These are phyloP conservation scores for Colletotrichum chrysophilum DNA, from an alignment of 2,329 filamentous ascomycete species.

Conservation along the genomic window DNA sequence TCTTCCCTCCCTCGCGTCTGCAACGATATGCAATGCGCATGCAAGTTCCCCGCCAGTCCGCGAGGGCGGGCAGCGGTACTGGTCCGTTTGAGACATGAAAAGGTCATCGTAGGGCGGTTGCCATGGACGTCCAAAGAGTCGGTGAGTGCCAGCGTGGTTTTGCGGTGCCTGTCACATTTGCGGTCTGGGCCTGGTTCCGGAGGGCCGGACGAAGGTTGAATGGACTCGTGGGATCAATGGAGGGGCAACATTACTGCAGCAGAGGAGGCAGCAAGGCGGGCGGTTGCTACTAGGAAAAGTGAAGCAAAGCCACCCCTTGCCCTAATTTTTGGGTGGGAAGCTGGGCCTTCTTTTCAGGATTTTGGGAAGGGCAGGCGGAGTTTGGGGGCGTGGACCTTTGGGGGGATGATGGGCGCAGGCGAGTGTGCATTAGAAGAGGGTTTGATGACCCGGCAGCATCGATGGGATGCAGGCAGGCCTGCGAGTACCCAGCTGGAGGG, in stretches of 20 bases:
- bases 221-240: background rate
- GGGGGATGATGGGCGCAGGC: background rate
- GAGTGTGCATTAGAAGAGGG: background rate
- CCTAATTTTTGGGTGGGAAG: constrained; percentile 17
- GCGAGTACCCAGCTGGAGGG: background rate
- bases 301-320: background rate
- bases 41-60: constrained; percentile 20
- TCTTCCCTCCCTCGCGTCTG: constrained; percentile 12
- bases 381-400: background rate
- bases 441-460: constrained; percentile 7
- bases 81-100: background rate
- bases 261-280: background rate
- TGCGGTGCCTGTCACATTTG: constrained; percentile 19
- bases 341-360: background rate
- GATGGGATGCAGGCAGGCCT: constrained; percentile 1
- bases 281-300: background rate
- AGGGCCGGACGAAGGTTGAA: background rate
- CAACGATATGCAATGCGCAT: constrained; percentile 20
- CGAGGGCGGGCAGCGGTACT: background rate
- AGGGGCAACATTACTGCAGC: background rate
- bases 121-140: constrained; percentile 19
- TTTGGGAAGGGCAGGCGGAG: background rate
- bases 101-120: constrained; percentile 12
- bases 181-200: constrained; percentile 12
- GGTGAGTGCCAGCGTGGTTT: constrained; percentile 11